phyloP scores from a whole-genome alignment of 495 filamentous ascomycete species.

The Penicillium fimorum region DNA sequence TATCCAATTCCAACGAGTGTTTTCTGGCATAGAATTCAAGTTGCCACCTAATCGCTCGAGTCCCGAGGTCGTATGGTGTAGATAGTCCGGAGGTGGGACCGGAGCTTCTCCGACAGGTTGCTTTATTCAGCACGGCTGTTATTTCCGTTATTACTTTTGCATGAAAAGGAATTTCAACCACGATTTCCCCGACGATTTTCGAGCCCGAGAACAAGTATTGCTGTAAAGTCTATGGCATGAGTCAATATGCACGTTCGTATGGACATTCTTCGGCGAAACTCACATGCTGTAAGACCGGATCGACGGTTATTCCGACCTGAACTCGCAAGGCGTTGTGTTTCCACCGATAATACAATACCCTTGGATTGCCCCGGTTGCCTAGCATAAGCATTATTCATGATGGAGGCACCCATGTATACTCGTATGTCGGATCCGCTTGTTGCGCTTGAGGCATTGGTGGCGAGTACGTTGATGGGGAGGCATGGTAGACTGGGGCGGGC shows the following conservation, averaged over 20 bases:
- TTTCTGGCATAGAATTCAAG: neutral
- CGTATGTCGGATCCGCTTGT: slow-evolving; percentile 15
- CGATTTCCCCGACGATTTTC: neutral
- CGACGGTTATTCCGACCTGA: neutral
- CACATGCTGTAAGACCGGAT: neutral
- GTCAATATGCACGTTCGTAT: neutral
- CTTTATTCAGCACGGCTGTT: neutral
- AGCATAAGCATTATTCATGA: slow-evolving; percentile 8
- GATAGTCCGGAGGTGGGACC: neutral
- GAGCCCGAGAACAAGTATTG: neutral
- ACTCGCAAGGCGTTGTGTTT: neutral
- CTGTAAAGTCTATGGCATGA: neutral
- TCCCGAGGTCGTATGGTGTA: neutral
- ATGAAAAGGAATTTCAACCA: neutral
- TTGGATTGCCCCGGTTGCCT: neutral
- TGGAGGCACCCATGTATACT: slow-evolving; percentile 17
- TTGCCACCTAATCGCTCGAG: neutral
- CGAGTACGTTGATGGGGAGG: slow-evolving; percentile 7
- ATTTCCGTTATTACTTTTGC: neutral
- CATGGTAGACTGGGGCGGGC: slow-evolving; percentile 7
- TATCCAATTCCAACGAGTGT: neutral
- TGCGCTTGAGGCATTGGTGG: slow-evolving; percentile 1
- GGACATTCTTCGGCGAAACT: neutral
- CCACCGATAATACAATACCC: neutral
- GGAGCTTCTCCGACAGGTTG: neutral